phyloP scores from a whole-genome alignment of 805 yeast genomes.

The Schwanniomyces pseudopolymorphus region DNA sequence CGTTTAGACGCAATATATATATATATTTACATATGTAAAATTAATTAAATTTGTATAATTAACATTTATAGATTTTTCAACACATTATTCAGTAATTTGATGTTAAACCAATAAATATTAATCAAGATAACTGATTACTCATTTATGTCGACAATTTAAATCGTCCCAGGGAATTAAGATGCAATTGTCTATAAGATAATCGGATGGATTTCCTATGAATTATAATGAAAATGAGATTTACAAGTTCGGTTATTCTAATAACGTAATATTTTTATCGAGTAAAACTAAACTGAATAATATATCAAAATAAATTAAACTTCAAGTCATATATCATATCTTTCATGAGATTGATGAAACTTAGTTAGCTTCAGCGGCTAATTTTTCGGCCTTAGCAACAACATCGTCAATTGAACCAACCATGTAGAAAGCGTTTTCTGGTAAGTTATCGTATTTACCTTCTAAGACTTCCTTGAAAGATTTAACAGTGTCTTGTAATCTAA shows the following conservation, averaged over 20 bases:
- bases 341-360: constrained; percentile 29
- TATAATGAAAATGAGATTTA: too few species aligned
- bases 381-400: constrained; percentile 98
- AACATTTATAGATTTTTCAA: too few species aligned
- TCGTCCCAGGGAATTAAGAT: too few species aligned
- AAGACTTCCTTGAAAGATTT: constrained; percentile 94
- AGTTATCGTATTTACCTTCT: constrained; percentile 97
- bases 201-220: too few species aligned
- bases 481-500: constrained; percentile 93
- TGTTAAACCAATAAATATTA: too few species aligned
- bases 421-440: constrained; percentile 99
- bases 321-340: constrained; percentile 9
- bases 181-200: too few species aligned
- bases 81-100: too few species aligned
- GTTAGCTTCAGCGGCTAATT: constrained; percentile 91
- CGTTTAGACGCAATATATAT: too few species aligned
- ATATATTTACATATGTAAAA: too few species aligned
- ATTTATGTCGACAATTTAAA: too few species aligned
- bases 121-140: too few species aligned
- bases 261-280: constrained; percentile 9
- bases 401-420: constrained; percentile 99
- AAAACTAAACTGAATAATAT: constrained; percentile 10
- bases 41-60: too few species aligned
- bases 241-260: constrained; percentile 10
- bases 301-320: constrained; percentile 9